Evolutionary conservation across 495 filamentous ascomycete species (phyloP).

Genomic region (Pseudevernia furfuracea): DNA sequence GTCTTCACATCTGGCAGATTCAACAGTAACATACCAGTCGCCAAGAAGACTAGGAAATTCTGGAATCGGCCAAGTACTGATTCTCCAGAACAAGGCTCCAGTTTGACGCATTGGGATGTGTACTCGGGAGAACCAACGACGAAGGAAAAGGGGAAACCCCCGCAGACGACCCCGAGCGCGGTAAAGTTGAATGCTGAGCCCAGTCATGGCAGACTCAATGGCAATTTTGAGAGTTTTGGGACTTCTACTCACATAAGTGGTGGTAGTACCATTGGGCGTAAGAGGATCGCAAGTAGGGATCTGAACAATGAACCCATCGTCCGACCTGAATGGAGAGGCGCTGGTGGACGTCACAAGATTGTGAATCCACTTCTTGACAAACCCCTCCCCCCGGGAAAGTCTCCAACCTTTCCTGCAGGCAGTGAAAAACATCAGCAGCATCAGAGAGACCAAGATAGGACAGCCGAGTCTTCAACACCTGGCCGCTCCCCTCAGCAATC

Average conservation of each 20-base stretch:
- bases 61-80: constrained; percentile 20
- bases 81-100: constrained; percentile 21
- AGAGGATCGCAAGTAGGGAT: constrained; percentile 23
- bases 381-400: constrained; percentile 25
- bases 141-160: constrained; percentile 31
- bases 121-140: constrained; percentile 44
- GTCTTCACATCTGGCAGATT: constrained; percentile 15
- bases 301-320: constrained; percentile 28
- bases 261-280: constrained; percentile 19
- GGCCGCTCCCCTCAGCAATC: not conserved
- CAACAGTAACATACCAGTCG: constrained; percentile 26
- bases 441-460: constrained; percentile 14
- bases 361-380: constrained; percentile 31
- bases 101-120: constrained; percentile 40
- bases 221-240: constrained; percentile 15
- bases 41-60: constrained; percentile 25
- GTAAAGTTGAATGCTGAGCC: constrained; percentile 23
- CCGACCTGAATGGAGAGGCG: constrained; percentile 45
- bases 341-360: constrained; percentile 42
- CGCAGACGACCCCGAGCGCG: constrained; percentile 24
- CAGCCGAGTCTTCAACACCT: constrained; percentile 5
- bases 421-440: constrained; percentile 17
- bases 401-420: constrained; percentile 21
- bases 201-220: constrained; percentile 12
- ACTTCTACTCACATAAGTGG: constrained; percentile 28